phyloP scores from a whole-genome alignment of 2,329 filamentous ascomycete genomes.

The Cladophialophora bantiana region DNA sequence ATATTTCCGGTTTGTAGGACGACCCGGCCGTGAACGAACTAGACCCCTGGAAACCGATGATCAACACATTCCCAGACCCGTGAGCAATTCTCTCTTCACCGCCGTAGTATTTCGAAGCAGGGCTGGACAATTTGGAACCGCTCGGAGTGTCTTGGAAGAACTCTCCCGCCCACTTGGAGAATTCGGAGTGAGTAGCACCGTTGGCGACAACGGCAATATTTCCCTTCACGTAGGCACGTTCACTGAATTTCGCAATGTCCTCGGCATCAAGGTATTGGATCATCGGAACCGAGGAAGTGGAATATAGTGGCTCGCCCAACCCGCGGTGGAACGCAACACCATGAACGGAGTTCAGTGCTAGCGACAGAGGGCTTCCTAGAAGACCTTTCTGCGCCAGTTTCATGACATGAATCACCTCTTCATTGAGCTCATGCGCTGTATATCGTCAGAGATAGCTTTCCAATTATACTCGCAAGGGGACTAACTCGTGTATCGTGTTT shows the following conservation, averaged over 20 bases:
- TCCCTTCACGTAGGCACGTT: slow-evolving; percentile 81
- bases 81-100: slow-evolving; percentile 91
- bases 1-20: slow-evolving; percentile 86
- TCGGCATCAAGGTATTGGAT: slow-evolving; percentile 81
- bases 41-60: slow-evolving; percentile 91
- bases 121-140: slow-evolving; percentile 61
- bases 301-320: slow-evolving; percentile 79
- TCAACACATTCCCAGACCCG: slow-evolving; percentile 77
- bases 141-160: slow-evolving; percentile 78
- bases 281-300: slow-evolving; percentile 73
- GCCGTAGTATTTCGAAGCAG: slow-evolving; percentile 85
- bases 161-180: slow-evolving; percentile 88
- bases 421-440: slow-evolving; percentile 85
- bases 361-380: slow-evolving; percentile 66
- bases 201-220: slow-evolving; percentile 93
- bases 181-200: slow-evolving; percentile 75
- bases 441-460: slow-evolving; percentile 19
- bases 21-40: slow-evolving; percentile 71
- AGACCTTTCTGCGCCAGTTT: slow-evolving; percentile 78
- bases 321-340: slow-evolving; percentile 89
- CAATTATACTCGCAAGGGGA: neutral
- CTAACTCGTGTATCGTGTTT: slow-evolving; percentile 80
- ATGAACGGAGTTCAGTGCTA: slow-evolving; percentile 88
- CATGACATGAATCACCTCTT: slow-evolving; percentile 82
- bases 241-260: slow-evolving; percentile 76